Evolutionary conservation across 1,284 basidiomycete genomes (phyloP).

Genomic region (Ustanciosporium gigantosporum): DNA sequence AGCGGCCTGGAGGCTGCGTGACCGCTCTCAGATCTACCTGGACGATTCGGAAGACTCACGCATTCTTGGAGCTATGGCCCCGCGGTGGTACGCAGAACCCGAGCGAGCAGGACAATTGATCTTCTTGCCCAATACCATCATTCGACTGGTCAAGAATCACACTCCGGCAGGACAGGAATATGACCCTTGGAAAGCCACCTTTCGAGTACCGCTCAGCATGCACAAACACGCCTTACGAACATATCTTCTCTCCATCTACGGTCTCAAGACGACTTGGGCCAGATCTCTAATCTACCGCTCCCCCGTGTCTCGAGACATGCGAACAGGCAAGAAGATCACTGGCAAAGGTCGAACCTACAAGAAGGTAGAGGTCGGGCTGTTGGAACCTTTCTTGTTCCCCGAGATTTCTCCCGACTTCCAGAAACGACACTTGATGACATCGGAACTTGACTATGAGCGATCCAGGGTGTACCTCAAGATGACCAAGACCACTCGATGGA

Average conservation of each 20-base stretch:
- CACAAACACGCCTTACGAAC: slow-evolving; percentile 89
- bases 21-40: slow-evolving; percentile 54
- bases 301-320: slow-evolving; percentile 27
- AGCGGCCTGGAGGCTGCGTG: slow-evolving; percentile 51
- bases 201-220: slow-evolving; percentile 78
- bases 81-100: slow-evolving; percentile 52
- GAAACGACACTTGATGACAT: slow-evolving; percentile 34
- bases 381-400: slow-evolving; percentile 60
- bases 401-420: slow-evolving; percentile 45
- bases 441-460: slow-evolving; percentile 48
- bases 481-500: slow-evolving; percentile 49
- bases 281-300: slow-evolving; percentile 80
- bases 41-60: slow-evolving; percentile 48
- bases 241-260: slow-evolving; percentile 81
- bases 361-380: slow-evolving; percentile 58
- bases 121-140: slow-evolving; percentile 84
- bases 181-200: slow-evolving; percentile 92
- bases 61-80: slow-evolving; percentile 31
- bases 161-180: slow-evolving; percentile 78
- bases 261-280: slow-evolving; percentile 79
- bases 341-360: slow-evolving; percentile 50
- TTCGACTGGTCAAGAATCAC: slow-evolving; percentile 81
- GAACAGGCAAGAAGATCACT: slow-evolving; percentile 66
- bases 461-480: slow-evolving; percentile 46
- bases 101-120: slow-evolving; percentile 70